A percentile compares a stretch with the other conserved stretches of the same genome.
Evolutionary conservation across 176 grass and related monocot genomes (phyloP).

Genomic region (Dactylis glomerata): DNA sequence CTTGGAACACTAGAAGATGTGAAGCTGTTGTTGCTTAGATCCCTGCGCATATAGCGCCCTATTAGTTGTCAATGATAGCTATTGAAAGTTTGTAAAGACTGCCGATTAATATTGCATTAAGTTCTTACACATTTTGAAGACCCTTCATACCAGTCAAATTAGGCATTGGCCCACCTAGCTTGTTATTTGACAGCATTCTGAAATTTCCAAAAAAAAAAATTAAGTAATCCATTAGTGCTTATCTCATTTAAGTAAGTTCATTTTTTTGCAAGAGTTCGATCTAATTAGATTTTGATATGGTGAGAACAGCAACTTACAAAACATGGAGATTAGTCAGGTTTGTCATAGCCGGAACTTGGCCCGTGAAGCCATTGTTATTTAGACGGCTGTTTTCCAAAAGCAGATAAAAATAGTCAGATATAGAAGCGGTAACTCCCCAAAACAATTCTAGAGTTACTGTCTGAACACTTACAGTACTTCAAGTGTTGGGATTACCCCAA

Average conservation of each 20-base stretch:
- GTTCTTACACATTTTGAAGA: slow-evolving; percentile 79
- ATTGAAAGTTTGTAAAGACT: slow-evolving; percentile 24
- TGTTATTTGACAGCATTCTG: slow-evolving; percentile 77
- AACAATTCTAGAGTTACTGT: background rate
- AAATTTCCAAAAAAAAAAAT: background rate
- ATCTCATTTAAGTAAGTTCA: background rate
- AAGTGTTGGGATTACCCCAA: slow-evolving; percentile 44
- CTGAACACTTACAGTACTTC: slow-evolving; percentile 78
- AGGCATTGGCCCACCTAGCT: slow-evolving; percentile 52
- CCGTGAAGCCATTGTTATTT: slow-evolving; percentile 47
- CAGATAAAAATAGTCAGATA: slow-evolving; percentile 20
- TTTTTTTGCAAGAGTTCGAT: background rate
- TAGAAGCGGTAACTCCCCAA: background rate
- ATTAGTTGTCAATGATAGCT: slow-evolving; percentile 13
- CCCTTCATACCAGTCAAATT: slow-evolving; percentile 41
- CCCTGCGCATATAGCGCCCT: slow-evolving; percentile 40
- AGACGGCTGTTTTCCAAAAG: slow-evolving; percentile 50
- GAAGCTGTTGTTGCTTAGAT: slow-evolving; percentile 84
- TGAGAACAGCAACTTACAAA: slow-evolving; percentile 46
- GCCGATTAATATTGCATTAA: background rate
- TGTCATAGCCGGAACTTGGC: slow-evolving; percentile 38
- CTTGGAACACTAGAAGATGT: slow-evolving; percentile 47
- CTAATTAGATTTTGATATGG: background rate
- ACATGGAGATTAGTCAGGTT: slow-evolving; percentile 46
- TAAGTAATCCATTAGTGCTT: background rate